A percentile compares a stretch with the other conserved stretches of the same genome.
phyloP scores from a whole-genome alignment of 768 basidiomycete genomes.

The Trametopsis cervina region DNA sequence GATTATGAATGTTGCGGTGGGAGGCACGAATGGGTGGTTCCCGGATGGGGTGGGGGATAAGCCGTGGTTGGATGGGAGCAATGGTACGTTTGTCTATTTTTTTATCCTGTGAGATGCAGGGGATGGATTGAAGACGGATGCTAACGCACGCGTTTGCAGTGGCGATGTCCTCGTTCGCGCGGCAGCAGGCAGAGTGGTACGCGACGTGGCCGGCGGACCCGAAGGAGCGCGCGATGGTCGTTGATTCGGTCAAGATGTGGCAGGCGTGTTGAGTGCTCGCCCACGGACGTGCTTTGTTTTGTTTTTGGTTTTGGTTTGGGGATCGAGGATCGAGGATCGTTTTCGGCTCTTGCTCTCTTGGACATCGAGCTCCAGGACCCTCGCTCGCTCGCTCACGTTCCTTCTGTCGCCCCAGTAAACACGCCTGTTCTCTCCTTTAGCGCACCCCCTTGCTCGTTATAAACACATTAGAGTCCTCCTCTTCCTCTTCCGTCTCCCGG shows the following conservation, averaged over 20 bases:
- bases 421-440: too few relatives aligned
- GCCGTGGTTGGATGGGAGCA: constrained; percentile 73
- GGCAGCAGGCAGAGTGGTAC: constrained; percentile 55
- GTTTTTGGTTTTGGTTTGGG: too few relatives aligned
- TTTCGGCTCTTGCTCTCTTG: too few relatives aligned
- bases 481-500: too few relatives aligned
- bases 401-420: too few relatives aligned
- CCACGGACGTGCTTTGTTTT: too few relatives aligned
- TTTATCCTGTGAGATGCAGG: not conserved
- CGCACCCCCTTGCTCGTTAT: too few relatives aligned
- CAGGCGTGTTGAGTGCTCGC: constrained; percentile 52
- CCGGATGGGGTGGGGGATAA: constrained; percentile 70
- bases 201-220: constrained; percentile 63
- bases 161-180: constrained; percentile 66
- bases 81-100: too few relatives aligned
- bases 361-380: too few relatives aligned
- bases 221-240: constrained; percentile 58
- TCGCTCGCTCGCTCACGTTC: too few relatives aligned
- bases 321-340: too few relatives aligned
- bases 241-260: constrained; percentile 83
- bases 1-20: constrained; percentile 76
- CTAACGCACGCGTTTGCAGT: constrained; percentile 26
- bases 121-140: not conserved
- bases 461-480: too few relatives aligned
- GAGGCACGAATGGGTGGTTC: constrained; percentile 92